phyloP scores from a whole-genome alignment of 768 basidiomycete genomes.

The Suillus clintonianus region DNA sequence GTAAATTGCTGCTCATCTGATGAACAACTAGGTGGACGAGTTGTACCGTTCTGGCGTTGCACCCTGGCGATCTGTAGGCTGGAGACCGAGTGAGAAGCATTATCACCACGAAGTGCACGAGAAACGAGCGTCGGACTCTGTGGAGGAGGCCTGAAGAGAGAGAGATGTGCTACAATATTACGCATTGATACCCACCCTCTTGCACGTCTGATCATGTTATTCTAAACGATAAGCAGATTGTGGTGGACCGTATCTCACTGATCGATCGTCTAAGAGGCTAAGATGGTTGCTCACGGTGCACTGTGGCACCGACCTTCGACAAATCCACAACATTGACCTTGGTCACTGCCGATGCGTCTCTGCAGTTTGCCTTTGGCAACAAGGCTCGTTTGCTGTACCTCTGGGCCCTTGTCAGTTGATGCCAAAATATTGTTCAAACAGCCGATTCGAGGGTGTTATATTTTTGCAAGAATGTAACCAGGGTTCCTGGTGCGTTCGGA shows the following conservation, averaged over 20 bases:
- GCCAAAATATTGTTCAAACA: no score
- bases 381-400: no score
- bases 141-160: slow-evolving; percentile 10
- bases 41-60: slow-evolving; percentile 66
- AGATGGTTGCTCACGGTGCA: neutral
- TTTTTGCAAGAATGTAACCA: no score
- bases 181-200: neutral
- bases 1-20: neutral
- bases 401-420: no score
- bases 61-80: slow-evolving; percentile 65
- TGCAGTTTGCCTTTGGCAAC: no score
- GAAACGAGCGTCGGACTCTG: slow-evolving; percentile 25
- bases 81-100: slow-evolving; percentile 53
- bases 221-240: no score
- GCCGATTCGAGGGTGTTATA: no score
- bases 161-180: neutral
- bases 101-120: slow-evolving; percentile 30
- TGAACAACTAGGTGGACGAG: slow-evolving; percentile 59
- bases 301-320: neutral
- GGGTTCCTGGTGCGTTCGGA: no score
- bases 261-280: no score
- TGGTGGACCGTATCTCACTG: neutral
- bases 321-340: neutral
- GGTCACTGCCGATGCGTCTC: neutral
- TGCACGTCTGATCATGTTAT: neutral